phyloP scores from a whole-genome alignment of 2,329 filamentous ascomycete species.

The Phoma sp. region DNA sequence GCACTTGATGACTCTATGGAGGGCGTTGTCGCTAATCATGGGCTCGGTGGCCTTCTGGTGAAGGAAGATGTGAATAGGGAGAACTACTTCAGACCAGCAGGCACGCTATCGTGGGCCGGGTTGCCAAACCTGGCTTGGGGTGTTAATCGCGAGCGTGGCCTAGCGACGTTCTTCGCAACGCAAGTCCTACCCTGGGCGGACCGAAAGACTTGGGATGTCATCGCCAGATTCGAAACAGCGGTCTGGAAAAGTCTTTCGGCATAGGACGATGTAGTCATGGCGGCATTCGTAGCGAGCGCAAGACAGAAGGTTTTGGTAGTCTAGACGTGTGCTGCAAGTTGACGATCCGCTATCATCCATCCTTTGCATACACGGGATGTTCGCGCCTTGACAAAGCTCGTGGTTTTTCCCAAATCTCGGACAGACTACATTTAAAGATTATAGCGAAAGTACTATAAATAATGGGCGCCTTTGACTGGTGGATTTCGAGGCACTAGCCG shows the following conservation, averaged over 20 bases:
- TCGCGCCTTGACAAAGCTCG: background rate
- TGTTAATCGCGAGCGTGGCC: constrained; percentile 30
- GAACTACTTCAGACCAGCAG: constrained; percentile 26
- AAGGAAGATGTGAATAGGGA: background rate
- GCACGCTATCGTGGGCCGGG: constrained; percentile 32
- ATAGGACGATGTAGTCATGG: background rate
- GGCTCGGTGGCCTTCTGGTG: constrained; percentile 20
- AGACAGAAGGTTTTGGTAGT: background rate
- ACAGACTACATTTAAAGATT: background rate
- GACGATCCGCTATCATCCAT: background rate
- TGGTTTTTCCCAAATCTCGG: background rate
- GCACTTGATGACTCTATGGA: constrained; percentile 20
- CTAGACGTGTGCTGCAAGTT: background rate
- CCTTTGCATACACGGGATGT: background rate
- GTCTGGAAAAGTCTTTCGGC: constrained; percentile 26
- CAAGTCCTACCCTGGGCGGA: constrained; percentile 34
- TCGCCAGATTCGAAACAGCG: constrained; percentile 29
- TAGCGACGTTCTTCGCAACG: constrained; percentile 31
- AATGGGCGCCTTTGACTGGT: background rate
- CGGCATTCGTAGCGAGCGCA: background rate
- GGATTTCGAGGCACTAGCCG: background rate
- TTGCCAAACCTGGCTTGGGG: constrained; percentile 31
- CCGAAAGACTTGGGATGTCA: constrained; percentile 20
- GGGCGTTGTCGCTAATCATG: constrained; percentile 21
- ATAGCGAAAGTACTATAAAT: background rate